Evolutionary conservation across 78 protist genomes (phyloP).

Genomic region (Dictyostelium purpureum): DNA sequence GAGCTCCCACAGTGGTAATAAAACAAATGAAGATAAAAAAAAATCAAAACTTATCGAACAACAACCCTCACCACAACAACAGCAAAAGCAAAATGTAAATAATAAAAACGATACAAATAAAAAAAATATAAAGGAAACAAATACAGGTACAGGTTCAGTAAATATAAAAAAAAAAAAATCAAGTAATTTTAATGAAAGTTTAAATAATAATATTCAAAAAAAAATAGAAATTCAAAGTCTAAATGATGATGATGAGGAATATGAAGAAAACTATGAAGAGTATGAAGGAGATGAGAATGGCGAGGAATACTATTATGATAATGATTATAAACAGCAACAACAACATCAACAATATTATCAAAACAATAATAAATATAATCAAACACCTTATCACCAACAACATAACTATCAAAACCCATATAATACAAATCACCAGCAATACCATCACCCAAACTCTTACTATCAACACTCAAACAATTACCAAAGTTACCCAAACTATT

Average conservation of each 20-base stretch:
- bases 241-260: background rate
- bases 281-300: background rate
- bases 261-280: background rate
- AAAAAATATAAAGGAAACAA: background rate
- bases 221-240: background rate
- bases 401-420: background rate
- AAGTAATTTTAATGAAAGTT: background rate
- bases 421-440: background rate
- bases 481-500: background rate
- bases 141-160: background rate
- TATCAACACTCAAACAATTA: no score
- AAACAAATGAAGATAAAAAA: background rate
- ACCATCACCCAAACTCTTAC: background rate
- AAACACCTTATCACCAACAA: background rate
- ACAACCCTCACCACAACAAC: background rate
- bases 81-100: background rate
- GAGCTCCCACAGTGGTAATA: conserved; percentile 24
- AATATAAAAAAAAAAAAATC: background rate
- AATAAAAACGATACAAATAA: background rate
- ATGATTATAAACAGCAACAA: background rate
- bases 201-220: background rate
- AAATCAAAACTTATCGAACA: background rate
- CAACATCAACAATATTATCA: background rate
- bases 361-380: background rate
- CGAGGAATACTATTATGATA: background rate